Percentiles rank a stretch among this genome's conserved stretches.
Conservation (phyloP, 2,329 filamentous ascomycete genomes). For the Lithohypha guttulata region DNA sequence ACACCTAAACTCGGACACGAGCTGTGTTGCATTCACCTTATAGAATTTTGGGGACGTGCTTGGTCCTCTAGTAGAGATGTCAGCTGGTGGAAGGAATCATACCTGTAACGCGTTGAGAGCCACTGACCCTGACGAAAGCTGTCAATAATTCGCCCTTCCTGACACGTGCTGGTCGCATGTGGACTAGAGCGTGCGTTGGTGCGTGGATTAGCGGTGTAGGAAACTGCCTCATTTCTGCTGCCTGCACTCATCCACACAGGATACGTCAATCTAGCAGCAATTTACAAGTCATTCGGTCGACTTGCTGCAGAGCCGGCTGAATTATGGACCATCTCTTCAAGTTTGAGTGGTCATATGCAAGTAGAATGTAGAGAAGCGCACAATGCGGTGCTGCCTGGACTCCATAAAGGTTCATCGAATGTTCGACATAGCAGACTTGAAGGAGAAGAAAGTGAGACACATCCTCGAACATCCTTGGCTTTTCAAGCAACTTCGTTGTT, state of each 20-base stretch:
- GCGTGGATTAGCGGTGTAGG: constrained; percentile 4
- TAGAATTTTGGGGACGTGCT: too few species aligned
- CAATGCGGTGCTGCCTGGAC: too few species aligned
- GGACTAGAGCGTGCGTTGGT: constrained; percentile 1
- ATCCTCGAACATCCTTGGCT: constrained; percentile 5
- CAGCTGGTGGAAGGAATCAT: not conserved
- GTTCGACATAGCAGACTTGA: too few species aligned
- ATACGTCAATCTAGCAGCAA: not conserved
- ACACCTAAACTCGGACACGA: too few species aligned
- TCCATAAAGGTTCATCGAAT: too few species aligned
- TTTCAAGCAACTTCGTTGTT: constrained; percentile 3
- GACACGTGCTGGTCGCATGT: not conserved
- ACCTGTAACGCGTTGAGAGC: not conserved
- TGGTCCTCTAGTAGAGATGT: not conserved
- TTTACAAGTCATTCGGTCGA: not conserved
- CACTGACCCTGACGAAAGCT: constrained; percentile 1
- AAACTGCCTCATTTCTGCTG: not conserved
- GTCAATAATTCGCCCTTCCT: not conserved
- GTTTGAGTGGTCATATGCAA: too few species aligned
- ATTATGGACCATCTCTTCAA: too few species aligned
- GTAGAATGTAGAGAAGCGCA: too few species aligned
- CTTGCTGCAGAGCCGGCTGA: too few species aligned
- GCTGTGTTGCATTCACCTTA: too few species aligned
- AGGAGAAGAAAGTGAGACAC: not conserved
- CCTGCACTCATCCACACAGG: not conserved